A percentile compares a stretch with the other conserved stretches of the same genome.
These are phyloP conservation scores for Diaporthe nobilis DNA, from an alignment of 2,329 filamentous ascomycete species.

Conservation along the genomic window DNA sequence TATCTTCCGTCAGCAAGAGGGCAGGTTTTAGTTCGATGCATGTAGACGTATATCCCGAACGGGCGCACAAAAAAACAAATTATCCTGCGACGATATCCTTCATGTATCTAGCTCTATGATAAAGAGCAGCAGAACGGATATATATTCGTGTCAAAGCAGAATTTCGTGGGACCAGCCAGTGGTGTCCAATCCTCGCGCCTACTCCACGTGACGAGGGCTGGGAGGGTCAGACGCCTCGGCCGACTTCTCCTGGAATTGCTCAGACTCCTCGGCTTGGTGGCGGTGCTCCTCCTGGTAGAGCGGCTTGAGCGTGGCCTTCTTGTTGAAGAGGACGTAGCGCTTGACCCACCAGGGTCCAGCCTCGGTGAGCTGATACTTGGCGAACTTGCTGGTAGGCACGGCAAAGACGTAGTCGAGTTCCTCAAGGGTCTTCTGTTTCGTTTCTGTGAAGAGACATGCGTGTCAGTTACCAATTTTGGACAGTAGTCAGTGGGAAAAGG, in stretches of 20 bases:
- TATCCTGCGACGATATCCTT: constrained; percentile 5
- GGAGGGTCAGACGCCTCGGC: constrained; percentile 26
- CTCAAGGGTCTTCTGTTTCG: constrained; percentile 65
- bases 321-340: constrained; percentile 67
- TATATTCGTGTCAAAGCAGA: constrained; percentile 19
- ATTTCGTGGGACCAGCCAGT: constrained; percentile 2
- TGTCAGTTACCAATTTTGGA: neutral
- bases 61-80: neutral
- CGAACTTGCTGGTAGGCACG: constrained; percentile 71
- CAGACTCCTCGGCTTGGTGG: neutral
- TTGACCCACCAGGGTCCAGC: constrained; percentile 73
- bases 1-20: neutral
- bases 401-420: constrained; percentile 73
- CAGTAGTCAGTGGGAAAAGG: neutral
- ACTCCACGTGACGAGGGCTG: constrained; percentile 27
- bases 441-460: constrained; percentile 54
- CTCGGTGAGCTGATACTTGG: constrained; percentile 69
- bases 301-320: constrained; percentile 57
- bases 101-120: neutral
- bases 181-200: neutral
- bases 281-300: constrained; percentile 52
- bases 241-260: neutral
- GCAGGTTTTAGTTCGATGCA: neutral
- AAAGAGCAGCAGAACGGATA: neutral
- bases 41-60: constrained; percentile 20